Evolutionary conservation across 2,329 filamentous ascomycete genomes (phyloP).

Genomic region (Fusarium sp.): DNA sequence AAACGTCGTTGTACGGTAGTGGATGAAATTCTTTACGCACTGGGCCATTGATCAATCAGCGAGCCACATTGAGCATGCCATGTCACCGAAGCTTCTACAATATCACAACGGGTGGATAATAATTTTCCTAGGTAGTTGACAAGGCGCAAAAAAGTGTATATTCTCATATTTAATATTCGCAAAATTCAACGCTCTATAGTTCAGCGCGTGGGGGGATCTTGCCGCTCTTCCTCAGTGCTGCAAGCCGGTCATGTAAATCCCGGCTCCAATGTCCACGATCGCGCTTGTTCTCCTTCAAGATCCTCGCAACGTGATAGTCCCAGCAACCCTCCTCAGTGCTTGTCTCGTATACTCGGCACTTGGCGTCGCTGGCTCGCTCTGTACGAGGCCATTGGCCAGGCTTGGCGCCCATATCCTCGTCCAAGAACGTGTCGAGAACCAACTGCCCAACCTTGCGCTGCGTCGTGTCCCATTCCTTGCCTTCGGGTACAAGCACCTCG

Average conservation of each 20-base stretch:
- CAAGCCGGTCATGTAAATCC: slow-evolving; percentile 54
- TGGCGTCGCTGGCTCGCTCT: slow-evolving; percentile 48
- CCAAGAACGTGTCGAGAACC: slow-evolving; percentile 73
- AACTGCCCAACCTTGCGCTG: slow-evolving; percentile 67
- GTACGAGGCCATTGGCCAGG: slow-evolving; percentile 65
- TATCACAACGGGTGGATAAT: not conserved
- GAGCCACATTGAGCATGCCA: slow-evolving; percentile 1
- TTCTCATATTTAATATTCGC: not conserved
- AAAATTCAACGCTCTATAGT: slow-evolving; percentile 45
- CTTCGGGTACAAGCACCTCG: slow-evolving; percentile 61
- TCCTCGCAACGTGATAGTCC: slow-evolving; percentile 63
- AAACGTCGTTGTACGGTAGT: not conserved
- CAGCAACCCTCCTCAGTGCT: slow-evolving; percentile 64
- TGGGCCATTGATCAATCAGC: slow-evolving; percentile 19
- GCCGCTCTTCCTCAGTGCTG: slow-evolving; percentile 47
- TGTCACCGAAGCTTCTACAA: not conserved
- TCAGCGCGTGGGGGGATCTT: slow-evolving; percentile 45
- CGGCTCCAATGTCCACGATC: slow-evolving; percentile 59
- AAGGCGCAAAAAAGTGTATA: not conserved
- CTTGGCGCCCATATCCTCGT: slow-evolving; percentile 70
- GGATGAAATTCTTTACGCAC: slow-evolving; percentile 32
- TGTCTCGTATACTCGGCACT: slow-evolving; percentile 50
- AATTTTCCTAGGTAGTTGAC: not conserved
- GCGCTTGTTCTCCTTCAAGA: slow-evolving; percentile 52
- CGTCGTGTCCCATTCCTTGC: slow-evolving; percentile 61